Conservation (phyloP, 1,284 basidiomycete genomes). For the Inonotus obliquus region DNA sequence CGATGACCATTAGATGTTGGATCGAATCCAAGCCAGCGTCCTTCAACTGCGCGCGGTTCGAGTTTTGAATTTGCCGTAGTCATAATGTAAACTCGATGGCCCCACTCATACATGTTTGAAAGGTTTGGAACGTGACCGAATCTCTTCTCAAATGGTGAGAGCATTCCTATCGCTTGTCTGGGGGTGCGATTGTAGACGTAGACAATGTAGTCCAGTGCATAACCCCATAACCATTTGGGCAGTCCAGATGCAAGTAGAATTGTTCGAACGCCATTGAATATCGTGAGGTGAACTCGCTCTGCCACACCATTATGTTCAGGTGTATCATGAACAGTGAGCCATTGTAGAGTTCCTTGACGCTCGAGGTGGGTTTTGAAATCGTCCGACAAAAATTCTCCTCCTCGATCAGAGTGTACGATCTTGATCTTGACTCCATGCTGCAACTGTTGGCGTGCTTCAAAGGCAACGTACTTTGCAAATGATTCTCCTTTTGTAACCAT, state of each 20-base stretch:
- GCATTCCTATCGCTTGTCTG: no score
- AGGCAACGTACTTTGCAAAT: no score
- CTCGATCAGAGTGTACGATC: no score
- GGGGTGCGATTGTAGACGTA: background rate
- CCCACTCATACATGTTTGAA: background rate
- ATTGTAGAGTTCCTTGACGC: constrained; percentile 24
- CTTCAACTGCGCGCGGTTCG: background rate
- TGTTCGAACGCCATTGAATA: constrained; percentile 29
- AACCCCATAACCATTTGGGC: constrained; percentile 30
- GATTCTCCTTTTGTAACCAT: no score
- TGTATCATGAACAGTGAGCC: constrained; percentile 32
- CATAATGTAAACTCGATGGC: background rate
- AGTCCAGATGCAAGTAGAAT: constrained; percentile 29
- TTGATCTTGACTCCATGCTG: no score
- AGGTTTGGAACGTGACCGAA: background rate
- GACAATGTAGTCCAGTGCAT: background rate
- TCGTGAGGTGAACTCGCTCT: constrained; percentile 29
- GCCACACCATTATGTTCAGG: constrained; percentile 33
- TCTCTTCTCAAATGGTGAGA: background rate
- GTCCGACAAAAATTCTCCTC: no score
- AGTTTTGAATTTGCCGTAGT: background rate
- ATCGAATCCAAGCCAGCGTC: constrained; percentile 13
- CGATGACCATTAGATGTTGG: constrained; percentile 18
- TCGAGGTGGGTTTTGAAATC: no score
- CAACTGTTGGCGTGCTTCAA: no score